phyloP scores from a whole-genome alignment of 2,329 filamentous ascomycete genomes.

The Trichophyton equinum region DNA sequence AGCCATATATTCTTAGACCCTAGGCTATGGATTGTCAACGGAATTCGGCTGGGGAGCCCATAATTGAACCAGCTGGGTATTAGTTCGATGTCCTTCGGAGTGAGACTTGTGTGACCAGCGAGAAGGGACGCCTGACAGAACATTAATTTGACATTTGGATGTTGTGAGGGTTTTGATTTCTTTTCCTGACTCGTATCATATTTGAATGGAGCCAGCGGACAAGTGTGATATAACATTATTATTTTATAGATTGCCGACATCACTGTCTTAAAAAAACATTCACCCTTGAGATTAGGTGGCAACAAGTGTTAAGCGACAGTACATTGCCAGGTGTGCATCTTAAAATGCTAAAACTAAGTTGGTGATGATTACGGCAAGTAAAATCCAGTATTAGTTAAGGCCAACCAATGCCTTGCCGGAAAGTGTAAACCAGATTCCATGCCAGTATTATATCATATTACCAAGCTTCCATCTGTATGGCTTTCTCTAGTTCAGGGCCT shows the following conservation, averaged over 20 bases:
- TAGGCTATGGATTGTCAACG: neutral
- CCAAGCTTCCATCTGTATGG: neutral
- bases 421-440: no score
- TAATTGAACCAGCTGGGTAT: neutral
- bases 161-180: neutral
- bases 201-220: neutral
- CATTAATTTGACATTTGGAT: neutral
- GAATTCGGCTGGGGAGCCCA: neutral
- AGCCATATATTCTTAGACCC: conserved; percentile 7
- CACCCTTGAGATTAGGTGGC: no score
- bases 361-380: no score
- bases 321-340: no score
- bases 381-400: no score
- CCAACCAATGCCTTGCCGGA: no score
- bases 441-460: neutral
- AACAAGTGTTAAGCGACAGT: no score
- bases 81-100: neutral
- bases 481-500: conserved; percentile 22
- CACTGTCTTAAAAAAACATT: neutral
- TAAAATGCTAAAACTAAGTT: no score
- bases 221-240: neutral
- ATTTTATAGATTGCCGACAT: conserved; percentile 1
- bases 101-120: neutral
- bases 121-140: neutral
- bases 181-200: neutral